phyloP scores from a whole-genome alignment of 2,329 filamentous ascomycete species.

The Diatrype stigma region DNA sequence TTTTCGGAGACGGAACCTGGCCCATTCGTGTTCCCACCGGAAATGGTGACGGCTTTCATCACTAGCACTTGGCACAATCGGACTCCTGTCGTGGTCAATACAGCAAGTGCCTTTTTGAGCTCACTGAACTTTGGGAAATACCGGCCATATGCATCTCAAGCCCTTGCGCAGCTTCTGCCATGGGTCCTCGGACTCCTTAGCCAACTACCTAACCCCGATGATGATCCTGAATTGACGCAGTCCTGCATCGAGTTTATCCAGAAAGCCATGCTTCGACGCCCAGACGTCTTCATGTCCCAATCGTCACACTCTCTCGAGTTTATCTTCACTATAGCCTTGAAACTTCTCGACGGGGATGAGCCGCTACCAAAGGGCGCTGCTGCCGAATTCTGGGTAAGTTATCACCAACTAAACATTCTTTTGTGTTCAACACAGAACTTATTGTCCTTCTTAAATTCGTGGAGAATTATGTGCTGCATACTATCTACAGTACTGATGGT shows the following conservation, averaged over 20 bases:
- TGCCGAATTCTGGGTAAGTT: conserved; percentile 68
- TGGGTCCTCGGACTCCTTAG: conserved; percentile 62
- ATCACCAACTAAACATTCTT: not conserved
- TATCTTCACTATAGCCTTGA: conserved; percentile 68
- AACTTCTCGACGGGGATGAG: conserved; percentile 66
- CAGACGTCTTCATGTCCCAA: conserved; percentile 59
- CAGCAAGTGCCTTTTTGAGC: conserved; percentile 66
- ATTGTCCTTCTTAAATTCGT: no score
- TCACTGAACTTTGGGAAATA: conserved; percentile 47
- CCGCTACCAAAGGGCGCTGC: conserved; percentile 71
- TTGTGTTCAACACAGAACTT: not conserved
- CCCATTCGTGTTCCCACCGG: conserved; percentile 70
- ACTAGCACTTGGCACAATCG: conserved; percentile 56
- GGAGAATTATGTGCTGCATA: not conserved
- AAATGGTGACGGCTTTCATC: conserved; percentile 64
- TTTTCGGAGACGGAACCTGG: conserved; percentile 72
- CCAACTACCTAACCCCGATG: conserved; percentile 57
- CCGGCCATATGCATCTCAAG: conserved; percentile 37
- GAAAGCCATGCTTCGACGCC: conserved; percentile 57
- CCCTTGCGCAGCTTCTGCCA: conserved; percentile 50
- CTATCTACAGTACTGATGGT: conserved; percentile 2
- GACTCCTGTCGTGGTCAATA: conserved; percentile 65
- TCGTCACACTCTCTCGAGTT: conserved; percentile 55
- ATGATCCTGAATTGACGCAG: conserved; percentile 69
- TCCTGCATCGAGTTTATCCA: conserved; percentile 69